phyloP scores from a whole-genome alignment of 176 grass and related monocot genomes.

The Oryza australiensis region DNA sequence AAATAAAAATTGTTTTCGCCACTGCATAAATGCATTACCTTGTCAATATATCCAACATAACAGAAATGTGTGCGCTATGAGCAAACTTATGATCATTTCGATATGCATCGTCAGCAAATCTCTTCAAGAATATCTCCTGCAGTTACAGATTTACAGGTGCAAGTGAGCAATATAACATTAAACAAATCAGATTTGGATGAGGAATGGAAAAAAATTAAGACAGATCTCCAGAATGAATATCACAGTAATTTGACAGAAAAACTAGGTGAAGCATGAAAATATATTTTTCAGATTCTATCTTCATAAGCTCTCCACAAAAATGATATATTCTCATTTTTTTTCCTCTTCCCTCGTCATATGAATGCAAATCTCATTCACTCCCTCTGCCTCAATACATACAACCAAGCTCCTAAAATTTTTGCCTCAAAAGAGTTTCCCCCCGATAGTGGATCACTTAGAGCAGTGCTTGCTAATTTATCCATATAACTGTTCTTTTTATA shows the following conservation, averaged over 20 bases:
- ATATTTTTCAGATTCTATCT: conserved; percentile 3
- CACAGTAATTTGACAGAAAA: not conserved
- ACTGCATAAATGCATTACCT: not conserved
- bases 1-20: not conserved
- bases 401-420: not conserved
- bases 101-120: conserved; percentile 64
- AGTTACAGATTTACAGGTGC: conserved; percentile 6
- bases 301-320: not conserved
- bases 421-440: not conserved
- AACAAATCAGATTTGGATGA: not conserved
- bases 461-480: not conserved
- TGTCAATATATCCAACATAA: not conserved
- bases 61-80: not conserved
- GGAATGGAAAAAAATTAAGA: not conserved
- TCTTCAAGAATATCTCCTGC: conserved; percentile 88
- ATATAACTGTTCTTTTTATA: not conserved
- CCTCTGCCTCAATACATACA: not conserved
- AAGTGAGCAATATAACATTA: conserved; percentile 14
- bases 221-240: not conserved
- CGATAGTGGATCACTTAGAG: not conserved
- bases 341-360: not conserved
- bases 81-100: not conserved
- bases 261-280: not conserved
- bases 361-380: not conserved
- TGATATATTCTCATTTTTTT: not conserved